These are phyloP conservation scores for Naumovozyma dairenensis DNA, from an alignment of 805 yeast genomes.

Conservation along the genomic window DNA sequence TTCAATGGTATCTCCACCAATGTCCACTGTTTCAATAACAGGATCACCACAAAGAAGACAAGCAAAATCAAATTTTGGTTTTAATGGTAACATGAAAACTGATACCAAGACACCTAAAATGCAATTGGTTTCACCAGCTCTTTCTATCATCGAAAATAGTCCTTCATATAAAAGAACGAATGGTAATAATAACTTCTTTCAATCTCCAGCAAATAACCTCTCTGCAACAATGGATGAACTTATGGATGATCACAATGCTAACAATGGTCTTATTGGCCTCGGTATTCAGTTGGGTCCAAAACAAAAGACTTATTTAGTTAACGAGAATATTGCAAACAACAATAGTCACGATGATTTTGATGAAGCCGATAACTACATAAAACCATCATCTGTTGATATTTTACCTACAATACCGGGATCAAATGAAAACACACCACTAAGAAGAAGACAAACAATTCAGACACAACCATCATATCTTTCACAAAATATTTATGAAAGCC, in stretches of 20 bases:
- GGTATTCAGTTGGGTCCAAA: too few relatives aligned
- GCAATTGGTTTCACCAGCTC: slow-evolving; percentile 18
- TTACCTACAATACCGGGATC: slow-evolving; percentile 27
- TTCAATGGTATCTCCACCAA: slow-evolving; percentile 11
- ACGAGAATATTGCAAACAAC: too few relatives aligned
- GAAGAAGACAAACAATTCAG: slow-evolving; percentile 2
- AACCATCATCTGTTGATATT: slow-evolving; percentile 13
- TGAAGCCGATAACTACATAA: neutral
- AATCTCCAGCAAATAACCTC: too few relatives aligned
- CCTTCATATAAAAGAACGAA: too few relatives aligned
- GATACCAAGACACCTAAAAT: too few relatives aligned
- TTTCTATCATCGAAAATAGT: slow-evolving; percentile 13
- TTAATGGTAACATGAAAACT: slow-evolving; percentile 1
- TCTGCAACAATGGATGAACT: too few relatives aligned
- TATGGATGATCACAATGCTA: too few relatives aligned
- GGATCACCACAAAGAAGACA: slow-evolving; percentile 12
- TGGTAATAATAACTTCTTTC: too few relatives aligned
- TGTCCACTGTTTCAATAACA: slow-evolving; percentile 12
- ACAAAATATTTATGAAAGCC: slow-evolving; percentile 20
- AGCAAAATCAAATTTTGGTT: slow-evolving; percentile 2
- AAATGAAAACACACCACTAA: slow-evolving; percentile 19
- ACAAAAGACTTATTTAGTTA: too few relatives aligned
- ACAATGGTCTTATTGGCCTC: too few relatives aligned
- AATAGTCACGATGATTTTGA: too few relatives aligned
- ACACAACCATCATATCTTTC: slow-evolving; percentile 9